Percentiles rank a stretch among this genome's conserved stretches.
These are phyloP conservation scores for Funneliformis geosporum DNA, from an alignment of 192 early-diverging fungal genomes.

Conservation along the genomic window DNA sequence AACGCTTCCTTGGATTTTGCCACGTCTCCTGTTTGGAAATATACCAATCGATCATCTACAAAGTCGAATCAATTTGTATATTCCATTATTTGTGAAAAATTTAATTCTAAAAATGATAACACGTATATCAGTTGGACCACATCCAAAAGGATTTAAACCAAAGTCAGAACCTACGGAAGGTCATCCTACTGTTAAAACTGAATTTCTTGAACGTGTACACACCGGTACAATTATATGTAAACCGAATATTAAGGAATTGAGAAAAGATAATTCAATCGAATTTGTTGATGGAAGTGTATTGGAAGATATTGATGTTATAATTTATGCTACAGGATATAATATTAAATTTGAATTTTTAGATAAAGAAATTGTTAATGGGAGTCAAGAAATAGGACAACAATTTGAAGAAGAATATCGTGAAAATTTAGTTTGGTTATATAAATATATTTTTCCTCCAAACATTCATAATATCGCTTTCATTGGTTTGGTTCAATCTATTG, in stretches of 20 bases:
- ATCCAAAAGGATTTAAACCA: conserved; percentile 48
- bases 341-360: conserved; percentile 55
- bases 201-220: conserved; percentile 51
- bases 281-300: conserved; percentile 60
- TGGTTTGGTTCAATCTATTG: conserved; percentile 55
- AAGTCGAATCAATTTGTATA: conserved; percentile 39
- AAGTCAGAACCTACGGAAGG: conserved; percentile 35
- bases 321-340: conserved; percentile 67
- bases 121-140: conserved; percentile 6
- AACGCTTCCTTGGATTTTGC: conserved; percentile 46
- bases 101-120: conserved; percentile 16
- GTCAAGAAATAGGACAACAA: conserved; percentile 35
- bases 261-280: conserved; percentile 42
- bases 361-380: conserved; percentile 43
- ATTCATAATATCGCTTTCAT: conserved; percentile 61
- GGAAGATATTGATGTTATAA: conserved; percentile 55
- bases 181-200: conserved; percentile 52
- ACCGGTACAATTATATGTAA: conserved; percentile 54
- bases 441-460: conserved; percentile 54
- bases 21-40: conserved; percentile 44
- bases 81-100: conserved; percentile 46
- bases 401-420: conserved; percentile 38
- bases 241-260: conserved; percentile 50
- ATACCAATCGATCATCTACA: conserved; percentile 51
- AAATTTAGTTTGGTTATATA: conserved; percentile 59